Evolutionary conservation across 2,329 filamentous ascomycete genomes (phyloP), one percentile per base, ranked within the genome.

Genomic region (Graphilbum fragrans): DNA sequence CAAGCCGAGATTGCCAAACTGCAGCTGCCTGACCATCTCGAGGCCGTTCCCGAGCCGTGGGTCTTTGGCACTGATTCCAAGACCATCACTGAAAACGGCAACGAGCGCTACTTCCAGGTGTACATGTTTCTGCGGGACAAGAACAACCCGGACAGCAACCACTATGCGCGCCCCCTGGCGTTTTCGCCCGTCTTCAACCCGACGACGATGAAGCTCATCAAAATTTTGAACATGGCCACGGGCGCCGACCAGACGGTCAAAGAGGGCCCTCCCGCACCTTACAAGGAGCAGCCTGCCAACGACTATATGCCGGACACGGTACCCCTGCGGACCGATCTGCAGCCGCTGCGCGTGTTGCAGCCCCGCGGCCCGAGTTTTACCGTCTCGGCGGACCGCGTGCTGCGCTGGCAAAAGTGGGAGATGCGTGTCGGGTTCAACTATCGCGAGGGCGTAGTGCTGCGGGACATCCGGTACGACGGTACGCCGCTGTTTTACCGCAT

Each of bases 361-460:
- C 47, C 47, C 12, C 23, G 42, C 2, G 47, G 47, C 1, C 22
- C 44, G 8, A 41, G 37, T 5, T 48, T 86, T 58, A 64, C 59
- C 0, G 65, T 82, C 9, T 29, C 20, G 5, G 61, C 62, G 21
- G 70, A 14, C 17, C 17, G 21, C 35, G 55, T 61, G 14, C 50
- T 76, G 4, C 58, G 66, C 42, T 80, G 76, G 76, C 73, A 80
- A 54, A 77, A 80, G 49, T 85, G 80, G 80, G 64, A 76, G 52
- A 75, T 94, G 48, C 88, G 94, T 58, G 76, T 95, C 45, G 88
- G 88, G 20, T 95, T 94, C 72, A 94, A 94, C 67, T 90, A 94
- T 64, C 76, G 85, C 25, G 88, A 95, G 62, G 88, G 88, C 19
- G 82, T 94, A 50, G 82, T 94, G 2, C 67, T 95, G 7, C 90